Conservation (phyloP, 352 stramenopile species). For the Pilasporangium apinafurcum region DNA sequence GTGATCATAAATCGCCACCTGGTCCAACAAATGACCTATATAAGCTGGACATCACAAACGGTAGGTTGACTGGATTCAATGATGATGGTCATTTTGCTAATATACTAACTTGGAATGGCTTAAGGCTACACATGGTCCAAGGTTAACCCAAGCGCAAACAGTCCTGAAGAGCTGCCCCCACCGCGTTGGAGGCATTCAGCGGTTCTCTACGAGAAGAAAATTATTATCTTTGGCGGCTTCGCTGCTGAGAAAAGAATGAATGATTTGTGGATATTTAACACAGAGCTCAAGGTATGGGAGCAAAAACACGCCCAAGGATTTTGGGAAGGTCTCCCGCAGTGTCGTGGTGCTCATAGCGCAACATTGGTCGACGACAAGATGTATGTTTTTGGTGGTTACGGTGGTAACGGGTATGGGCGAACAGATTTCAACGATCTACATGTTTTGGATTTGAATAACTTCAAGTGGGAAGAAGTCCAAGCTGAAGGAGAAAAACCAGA, state of each 20-base stretch:
- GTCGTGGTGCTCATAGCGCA: constrained; percentile 88
- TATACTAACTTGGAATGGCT: constrained; percentile 3
- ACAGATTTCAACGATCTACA: constrained; percentile 96
- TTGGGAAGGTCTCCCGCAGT: constrained; percentile 87
- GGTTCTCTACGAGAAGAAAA: constrained; percentile 73
- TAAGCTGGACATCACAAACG: constrained; percentile 89
- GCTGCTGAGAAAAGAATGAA: constrained; percentile 91
- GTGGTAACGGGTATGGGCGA: constrained; percentile 91
- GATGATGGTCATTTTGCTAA: neutral
- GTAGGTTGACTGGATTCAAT: constrained; percentile 5
- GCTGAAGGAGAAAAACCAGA: constrained; percentile 88
- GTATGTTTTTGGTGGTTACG: constrained; percentile 95
- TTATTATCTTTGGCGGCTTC: constrained; percentile 95
- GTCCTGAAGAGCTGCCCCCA: constrained; percentile 53
- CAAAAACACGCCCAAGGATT: constrained; percentile 85
- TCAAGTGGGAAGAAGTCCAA: constrained; percentile 87
- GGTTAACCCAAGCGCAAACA: constrained; percentile 23
- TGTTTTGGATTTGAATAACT: constrained; percentile 86
- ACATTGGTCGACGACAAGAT: constrained; percentile 87
- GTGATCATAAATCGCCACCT: constrained; percentile 86
- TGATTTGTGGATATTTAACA: constrained; percentile 96
- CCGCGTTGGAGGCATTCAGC: constrained; percentile 84
- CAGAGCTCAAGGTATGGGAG: constrained; percentile 89
- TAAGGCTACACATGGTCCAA: constrained; percentile 70
- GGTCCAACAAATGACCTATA: constrained; percentile 93